phyloP scores from a whole-genome alignment of 73 alveolate genomes.

The Paramecium sonneborni region DNA sequence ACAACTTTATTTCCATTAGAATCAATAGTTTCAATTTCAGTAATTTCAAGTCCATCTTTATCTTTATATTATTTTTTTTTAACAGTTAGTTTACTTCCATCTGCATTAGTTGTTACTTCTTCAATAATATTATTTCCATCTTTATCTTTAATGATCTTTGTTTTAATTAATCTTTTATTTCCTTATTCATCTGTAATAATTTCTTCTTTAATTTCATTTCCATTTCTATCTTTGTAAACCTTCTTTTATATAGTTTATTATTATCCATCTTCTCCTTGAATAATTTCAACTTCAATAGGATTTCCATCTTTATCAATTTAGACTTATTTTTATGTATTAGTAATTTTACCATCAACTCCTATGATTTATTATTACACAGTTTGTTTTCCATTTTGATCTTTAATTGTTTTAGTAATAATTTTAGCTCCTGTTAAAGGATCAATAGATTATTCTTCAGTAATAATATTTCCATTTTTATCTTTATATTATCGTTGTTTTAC shows the following conservation, averaged over 20 bases:
- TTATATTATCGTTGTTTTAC: conserved; percentile 39
- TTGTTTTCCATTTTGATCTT: conserved; percentile 51
- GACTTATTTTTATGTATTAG: conserved; percentile 26
- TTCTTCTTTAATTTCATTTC: conserved; percentile 53
- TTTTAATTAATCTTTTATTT: conserved; percentile 34
- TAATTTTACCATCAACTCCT: conserved; percentile 21
- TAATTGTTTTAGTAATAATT: conserved; percentile 32
- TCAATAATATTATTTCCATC: conserved; percentile 65
- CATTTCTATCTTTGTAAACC: conserved; percentile 13
- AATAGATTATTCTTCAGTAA: conserved; percentile 54
- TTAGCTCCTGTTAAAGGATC: conserved; percentile 67
- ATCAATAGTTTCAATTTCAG: conserved; percentile 59
- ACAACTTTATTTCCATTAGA: conserved; percentile 59
- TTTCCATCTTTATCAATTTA: conserved; percentile 62
- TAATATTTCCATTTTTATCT: conserved; percentile 62
- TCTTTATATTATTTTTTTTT: conserved; percentile 57
- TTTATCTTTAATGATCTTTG: conserved; percentile 45
- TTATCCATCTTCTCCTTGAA: conserved; percentile 50
- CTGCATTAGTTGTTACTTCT: conserved; percentile 54
- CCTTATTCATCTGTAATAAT: conserved; percentile 59
- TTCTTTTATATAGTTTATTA: neutral
- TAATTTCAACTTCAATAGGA: conserved; percentile 32
- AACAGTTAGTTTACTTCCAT: conserved; percentile 56
- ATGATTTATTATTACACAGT: conserved; percentile 2
- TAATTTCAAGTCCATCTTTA: conserved; percentile 63